phyloP scores from a whole-genome alignment of 371 early-diverging fungal species.

The Mucor indicus region DNA sequence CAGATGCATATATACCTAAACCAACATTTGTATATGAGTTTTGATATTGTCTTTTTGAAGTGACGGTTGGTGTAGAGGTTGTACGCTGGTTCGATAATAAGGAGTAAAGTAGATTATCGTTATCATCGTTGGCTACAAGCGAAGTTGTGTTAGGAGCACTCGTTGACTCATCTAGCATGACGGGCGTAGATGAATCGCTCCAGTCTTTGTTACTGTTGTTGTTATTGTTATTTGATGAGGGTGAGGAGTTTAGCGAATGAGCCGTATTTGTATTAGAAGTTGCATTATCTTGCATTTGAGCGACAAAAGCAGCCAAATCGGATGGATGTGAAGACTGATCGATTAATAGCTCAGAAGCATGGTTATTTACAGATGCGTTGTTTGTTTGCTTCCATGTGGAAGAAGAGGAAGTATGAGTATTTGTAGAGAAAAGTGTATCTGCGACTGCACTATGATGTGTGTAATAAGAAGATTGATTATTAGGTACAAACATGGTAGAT shows the following conservation, averaged over 20 bases:
- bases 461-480: too few relatives aligned
- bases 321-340: neutral
- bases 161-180: neutral
- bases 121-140: neutral
- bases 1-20: conserved; percentile 51
- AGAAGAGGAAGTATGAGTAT: neutral
- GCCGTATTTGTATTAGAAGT: too few relatives aligned
- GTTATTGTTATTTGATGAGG: too few relatives aligned
- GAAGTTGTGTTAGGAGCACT: neutral
- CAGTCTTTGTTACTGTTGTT: neutral
- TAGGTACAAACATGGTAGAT: conserved; percentile 6
- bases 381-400: neutral
- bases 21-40: conserved; percentile 40
- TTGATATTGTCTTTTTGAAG: conserved; percentile 7
- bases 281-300: conserved; percentile 21
- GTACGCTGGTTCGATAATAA: conserved; percentile 2
- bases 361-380: neutral
- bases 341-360: conserved; percentile 1
- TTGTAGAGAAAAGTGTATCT: neutral
- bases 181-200: neutral
- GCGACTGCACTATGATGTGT: neutral
- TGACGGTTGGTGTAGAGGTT: neutral
- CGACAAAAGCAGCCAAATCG: conserved; percentile 24
- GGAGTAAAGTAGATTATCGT: conserved; percentile 11
- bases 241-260: too few relatives aligned